Conservation (phyloP, 805 yeast genomes). For the Vanderwaltozyma tropicalis region DNA sequence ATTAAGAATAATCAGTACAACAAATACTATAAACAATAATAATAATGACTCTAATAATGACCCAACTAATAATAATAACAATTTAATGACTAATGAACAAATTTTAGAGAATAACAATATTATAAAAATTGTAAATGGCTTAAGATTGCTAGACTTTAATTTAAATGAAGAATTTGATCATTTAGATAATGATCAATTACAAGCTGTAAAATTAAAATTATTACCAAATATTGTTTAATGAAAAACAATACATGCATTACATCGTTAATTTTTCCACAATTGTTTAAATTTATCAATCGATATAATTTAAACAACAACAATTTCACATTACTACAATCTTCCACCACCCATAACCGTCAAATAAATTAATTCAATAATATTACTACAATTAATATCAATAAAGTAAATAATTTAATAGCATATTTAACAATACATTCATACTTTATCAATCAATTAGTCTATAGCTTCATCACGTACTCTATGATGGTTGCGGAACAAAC, state of each 20-base stretch:
- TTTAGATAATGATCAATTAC: constrained; percentile 19
- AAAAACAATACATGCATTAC: background rate
- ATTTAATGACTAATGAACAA: constrained; percentile 3
- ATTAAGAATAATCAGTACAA: constrained; percentile 10
- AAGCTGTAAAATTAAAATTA: constrained; percentile 18
- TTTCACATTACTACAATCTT: too few species aligned
- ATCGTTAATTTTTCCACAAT: background rate
- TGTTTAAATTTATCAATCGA: background rate
- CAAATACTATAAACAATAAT: background rate
- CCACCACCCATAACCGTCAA: too few species aligned
- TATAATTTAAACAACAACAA: too few species aligned
- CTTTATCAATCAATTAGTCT: too few species aligned
- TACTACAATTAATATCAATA: background rate
- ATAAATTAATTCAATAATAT: too few species aligned
- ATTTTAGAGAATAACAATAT: constrained; percentile 3
- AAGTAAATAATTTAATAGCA: background rate
- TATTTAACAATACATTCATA: background rate
- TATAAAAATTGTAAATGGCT: constrained; percentile 10
- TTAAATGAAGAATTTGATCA: constrained; percentile 21
- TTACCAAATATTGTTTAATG: constrained; percentile 8
- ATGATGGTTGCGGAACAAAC: too few species aligned
- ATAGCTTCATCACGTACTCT: too few species aligned
- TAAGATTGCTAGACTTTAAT: constrained; percentile 22
- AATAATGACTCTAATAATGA: background rate
- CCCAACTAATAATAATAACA: background rate